Base-by-base conservation (phyloP, 345 rosid species). In the Linum usitatissimum region DNA sequence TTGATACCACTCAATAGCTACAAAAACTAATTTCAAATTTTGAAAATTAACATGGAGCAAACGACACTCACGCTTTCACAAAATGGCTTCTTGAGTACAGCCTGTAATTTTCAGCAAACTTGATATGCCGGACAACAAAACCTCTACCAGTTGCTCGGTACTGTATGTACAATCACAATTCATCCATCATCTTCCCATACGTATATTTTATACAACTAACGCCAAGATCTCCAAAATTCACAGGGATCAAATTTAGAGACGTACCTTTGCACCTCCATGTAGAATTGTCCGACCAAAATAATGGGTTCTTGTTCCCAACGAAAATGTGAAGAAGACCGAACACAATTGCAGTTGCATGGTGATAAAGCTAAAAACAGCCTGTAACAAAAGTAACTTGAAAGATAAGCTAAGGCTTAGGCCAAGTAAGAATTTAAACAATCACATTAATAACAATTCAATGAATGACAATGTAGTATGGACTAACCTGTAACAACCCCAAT, bases 241-340 rank as follows among this genome's bases (percentile, higher is more conserved):
- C 12, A 17, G 60, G 31, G 65, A 65, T 59, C 9, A 9, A 57
- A 55, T 14, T 55, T 15, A n/a, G 28, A 68, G 18, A 55, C 70
- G 59, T 81, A 93, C 99, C 74, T 87, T 90, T 64, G 99, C 99
- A 71, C 99, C 99, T 64, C 99, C 99, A 53, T 93, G 99, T 71
- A 93, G 97, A 57, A 93, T 87, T 56, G 99, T 93, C 51, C 99
- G 96, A n/a, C 99, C 99, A 82, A 93, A 93, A 76, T 93, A 93
- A 81, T 93, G 99, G 70, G 99, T 93, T 65, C 83, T 86, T 34
- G 99, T 93, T 62, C 99, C 99, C 56, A 93, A 76, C 12, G 99
- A 90, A 80, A 93, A 93, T 53, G 99, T 93, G 80, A 93, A 93
- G 86, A 93, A 93, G 75, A 93, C 97, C 0, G 99, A 93, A 70